Evolutionary conservation across 2,329 filamentous ascomycete genomes (phyloP), one percentile per base, ranked within the genome.

Genomic region (Colletotrichum plurivorum): DNA sequence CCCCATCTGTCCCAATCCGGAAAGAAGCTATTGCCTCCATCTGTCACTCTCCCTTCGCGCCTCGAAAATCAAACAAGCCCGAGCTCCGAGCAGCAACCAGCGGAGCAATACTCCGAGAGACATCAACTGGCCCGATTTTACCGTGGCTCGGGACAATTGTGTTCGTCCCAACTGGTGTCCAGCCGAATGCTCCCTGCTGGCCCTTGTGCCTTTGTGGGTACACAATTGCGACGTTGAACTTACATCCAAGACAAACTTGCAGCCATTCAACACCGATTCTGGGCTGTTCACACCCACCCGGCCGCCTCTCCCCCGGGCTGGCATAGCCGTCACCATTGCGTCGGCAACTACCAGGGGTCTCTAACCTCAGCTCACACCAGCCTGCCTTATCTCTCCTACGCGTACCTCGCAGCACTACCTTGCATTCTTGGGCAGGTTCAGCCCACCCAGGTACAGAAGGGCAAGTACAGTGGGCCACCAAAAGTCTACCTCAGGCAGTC

Each of bases 1-100:
- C 57, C 18, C 65, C n/a, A 20, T 41, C 5, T 15, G 43, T 53
- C 66, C 66, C 13, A 60, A 69, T 56, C 45, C 3, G 66, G 66
- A 66, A 69, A 69, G 55, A 60, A 69, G 66, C 66, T 69, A 62
- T 51, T n/a, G 10, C 12, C 13, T 43, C 41, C 12, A 16, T 12
- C 41, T 43, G 13, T 12, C 41, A 36, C 31, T 36, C 62, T 56
- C 41, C 51, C 54, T 52, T 63, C 63, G 52, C 31, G 31, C 25
- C 46, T 61, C 16, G 10, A 43, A 46, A 43, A 25, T 43, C 20
- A 20, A 10, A 67, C 46, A 49, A 49, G 63, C 48, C 63, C 63
- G 67, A 58, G 57, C 43, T 12, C 67, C 67, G 63, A 62, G 52
- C 49, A 52, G 39, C 20, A 36, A 16, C 31, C 27, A 31, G 22